These are phyloP conservation scores for Aspergillus pseudoglaucus DNA, from an alignment of 2,329 filamentous ascomycete species.

Conservation along the genomic window DNA sequence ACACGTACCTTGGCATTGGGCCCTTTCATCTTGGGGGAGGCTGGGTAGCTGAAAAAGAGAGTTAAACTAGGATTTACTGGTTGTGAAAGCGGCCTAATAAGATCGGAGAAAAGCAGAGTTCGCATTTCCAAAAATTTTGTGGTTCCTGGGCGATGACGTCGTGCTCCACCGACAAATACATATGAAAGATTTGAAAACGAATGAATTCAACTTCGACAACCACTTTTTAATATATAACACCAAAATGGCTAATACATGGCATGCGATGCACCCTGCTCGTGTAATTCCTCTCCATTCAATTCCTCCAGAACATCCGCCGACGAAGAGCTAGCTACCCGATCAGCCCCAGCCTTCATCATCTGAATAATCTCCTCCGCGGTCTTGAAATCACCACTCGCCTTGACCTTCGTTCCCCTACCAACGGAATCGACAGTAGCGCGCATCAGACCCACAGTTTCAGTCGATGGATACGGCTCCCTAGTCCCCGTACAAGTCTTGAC, in stretches of 20 bases:
- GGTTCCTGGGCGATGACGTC: background rate
- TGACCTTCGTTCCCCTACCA: conserved; percentile 44
- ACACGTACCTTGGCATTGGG: conserved; percentile 1
- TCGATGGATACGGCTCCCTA: conserved; percentile 48
- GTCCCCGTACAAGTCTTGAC: conserved; percentile 58
- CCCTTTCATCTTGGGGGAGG: background rate
- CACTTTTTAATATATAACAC: background rate
- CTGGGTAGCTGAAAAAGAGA: background rate
- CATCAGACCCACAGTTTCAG: conserved; percentile 51
- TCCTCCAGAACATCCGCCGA: conserved; percentile 52
- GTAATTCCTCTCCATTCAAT: conserved; percentile 15
- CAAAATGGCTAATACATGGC: conserved; percentile 2
- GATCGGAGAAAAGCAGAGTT: background rate
- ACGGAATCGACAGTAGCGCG: conserved; percentile 41
- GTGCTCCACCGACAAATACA: background rate
- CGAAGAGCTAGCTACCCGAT: conserved; percentile 50
- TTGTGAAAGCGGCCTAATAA: background rate
- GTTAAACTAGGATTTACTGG: background rate
- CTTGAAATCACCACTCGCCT: conserved; percentile 54
- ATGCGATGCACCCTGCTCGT: conserved; percentile 15
- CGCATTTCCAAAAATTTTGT: background rate
- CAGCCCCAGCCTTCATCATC: conserved; percentile 53
- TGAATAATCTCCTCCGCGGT: conserved; percentile 44
- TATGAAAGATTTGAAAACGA: background rate
- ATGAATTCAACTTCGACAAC: background rate